phyloP scores from a whole-genome alignment of 208 protist species.

The Tritrichomonas musculus region DNA sequence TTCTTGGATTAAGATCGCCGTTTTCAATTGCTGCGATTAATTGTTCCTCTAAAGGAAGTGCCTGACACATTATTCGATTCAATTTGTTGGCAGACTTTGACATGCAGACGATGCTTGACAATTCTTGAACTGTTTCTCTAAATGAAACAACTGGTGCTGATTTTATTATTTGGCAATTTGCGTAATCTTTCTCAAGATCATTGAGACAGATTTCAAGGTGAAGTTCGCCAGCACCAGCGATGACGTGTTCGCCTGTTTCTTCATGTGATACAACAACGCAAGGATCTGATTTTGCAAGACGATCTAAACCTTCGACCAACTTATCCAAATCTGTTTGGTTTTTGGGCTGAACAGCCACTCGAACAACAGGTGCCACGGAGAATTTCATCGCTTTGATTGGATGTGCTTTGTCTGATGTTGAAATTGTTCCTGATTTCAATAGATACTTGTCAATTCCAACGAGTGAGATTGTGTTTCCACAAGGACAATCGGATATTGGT shows the following conservation, averaged over 20 bases:
- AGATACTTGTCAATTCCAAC: constrained; percentile 98
- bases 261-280: background rate
- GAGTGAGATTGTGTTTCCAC: constrained; percentile 92
- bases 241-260: constrained; percentile 93
- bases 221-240: constrained; percentile 96
- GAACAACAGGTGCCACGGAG: constrained; percentile 96
- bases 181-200: constrained; percentile 92
- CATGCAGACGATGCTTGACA: constrained; percentile 59
- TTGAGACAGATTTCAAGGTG: constrained; percentile 98
- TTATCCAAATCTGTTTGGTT: constrained; percentile 77
- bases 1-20: constrained; percentile 63
- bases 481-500: constrained; percentile 88
- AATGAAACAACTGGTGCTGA: constrained; percentile 93
- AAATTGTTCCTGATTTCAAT: constrained; percentile 94
- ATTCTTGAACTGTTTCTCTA: constrained; percentile 86
- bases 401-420: constrained; percentile 63
- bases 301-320: constrained; percentile 65
- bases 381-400: constrained; percentile 93
- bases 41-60: constrained; percentile 75
- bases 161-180: constrained; percentile 74
- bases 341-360: constrained; percentile 89
- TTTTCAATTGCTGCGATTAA: constrained; percentile 81
- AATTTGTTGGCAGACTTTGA: constrained; percentile 97
- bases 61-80: constrained; percentile 91
- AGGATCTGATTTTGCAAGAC: constrained; percentile 63